A percentile compares a stretch with the other conserved stretches of the same genome.
phyloP scores from a whole-genome alignment of 2,329 filamentous ascomycete species.

The Lasiodiplodia hormozganensis region DNA sequence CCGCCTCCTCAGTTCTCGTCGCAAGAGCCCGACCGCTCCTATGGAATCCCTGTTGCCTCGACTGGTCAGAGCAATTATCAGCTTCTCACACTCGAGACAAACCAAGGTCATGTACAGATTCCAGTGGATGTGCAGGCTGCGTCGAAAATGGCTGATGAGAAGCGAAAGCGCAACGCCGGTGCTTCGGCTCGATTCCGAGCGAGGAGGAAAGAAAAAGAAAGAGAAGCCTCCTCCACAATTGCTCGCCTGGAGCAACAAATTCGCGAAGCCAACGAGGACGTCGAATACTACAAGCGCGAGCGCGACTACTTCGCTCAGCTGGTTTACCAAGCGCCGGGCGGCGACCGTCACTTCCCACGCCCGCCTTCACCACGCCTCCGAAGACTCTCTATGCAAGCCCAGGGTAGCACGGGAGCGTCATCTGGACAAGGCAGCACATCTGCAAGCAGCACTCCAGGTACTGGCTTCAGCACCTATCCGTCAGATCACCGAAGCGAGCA shows the following conservation, averaged over 20 bases:
- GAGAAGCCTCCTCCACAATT: slow-evolving; percentile 72
- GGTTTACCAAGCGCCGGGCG: slow-evolving; percentile 64
- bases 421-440: slow-evolving; percentile 25
- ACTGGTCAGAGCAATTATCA: slow-evolving; percentile 57
- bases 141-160: slow-evolving; percentile 83
- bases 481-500: slow-evolving; percentile 36
- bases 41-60: slow-evolving; percentile 53
- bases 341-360: slow-evolving; percentile 53
- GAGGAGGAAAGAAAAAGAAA: slow-evolving; percentile 82
- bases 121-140: slow-evolving; percentile 82
- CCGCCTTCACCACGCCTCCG: slow-evolving; percentile 52
- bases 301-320: slow-evolving; percentile 75
- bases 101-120: slow-evolving; percentile 62
- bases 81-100: slow-evolving; percentile 61
- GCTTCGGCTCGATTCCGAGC: slow-evolving; percentile 83
- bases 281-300: slow-evolving; percentile 76
- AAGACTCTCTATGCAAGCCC: slow-evolving; percentile 36
- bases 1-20: slow-evolving; percentile 19
- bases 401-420: slow-evolving; percentile 21
- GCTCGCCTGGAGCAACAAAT: slow-evolving; percentile 72
- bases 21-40: slow-evolving; percentile 25
- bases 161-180: slow-evolving; percentile 82
- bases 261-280: slow-evolving; percentile 71
- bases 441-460: slow-evolving; percentile 24
- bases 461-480: slow-evolving; percentile 38